A percentile compares a stretch with the other conserved stretches of the same genome.
These are phyloP conservation scores for Fusarium palustre DNA, from an alignment of 2,329 filamentous ascomycete species.

Conservation along the genomic window DNA sequence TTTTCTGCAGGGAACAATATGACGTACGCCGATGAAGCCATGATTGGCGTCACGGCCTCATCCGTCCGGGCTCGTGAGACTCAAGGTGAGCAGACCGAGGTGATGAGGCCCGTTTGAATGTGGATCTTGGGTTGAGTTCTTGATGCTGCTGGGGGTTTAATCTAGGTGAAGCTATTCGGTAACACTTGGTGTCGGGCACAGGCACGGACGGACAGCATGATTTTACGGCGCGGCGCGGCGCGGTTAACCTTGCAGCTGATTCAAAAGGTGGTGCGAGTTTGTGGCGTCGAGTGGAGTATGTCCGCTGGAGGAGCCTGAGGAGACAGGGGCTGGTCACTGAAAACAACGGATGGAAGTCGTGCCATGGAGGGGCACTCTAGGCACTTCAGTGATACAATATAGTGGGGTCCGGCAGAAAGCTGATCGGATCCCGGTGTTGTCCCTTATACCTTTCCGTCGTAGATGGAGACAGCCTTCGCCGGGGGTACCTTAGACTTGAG, in stretches of 20 bases:
- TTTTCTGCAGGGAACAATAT: conserved; percentile 40
- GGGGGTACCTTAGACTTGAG: conserved; percentile 24
- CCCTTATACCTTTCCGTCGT: conserved; percentile 11
- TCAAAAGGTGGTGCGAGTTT: conserved; percentile 31
- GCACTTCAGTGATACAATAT: conserved; percentile 19
- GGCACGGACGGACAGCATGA: conserved; percentile 21
- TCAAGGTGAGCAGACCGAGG: conserved; percentile 41
- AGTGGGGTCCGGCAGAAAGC: conserved; percentile 31
- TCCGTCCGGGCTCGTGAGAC: conserved; percentile 43
- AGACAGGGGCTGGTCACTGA: conserved; percentile 27
- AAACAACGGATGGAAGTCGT: conserved; percentile 25
- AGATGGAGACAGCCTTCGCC: not conserved
- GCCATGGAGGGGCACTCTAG: conserved; percentile 23
- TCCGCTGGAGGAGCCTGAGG: conserved; percentile 9
- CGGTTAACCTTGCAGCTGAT: conserved; percentile 16
- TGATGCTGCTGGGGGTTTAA: conserved; percentile 22
- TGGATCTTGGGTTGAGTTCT: conserved; percentile 30
- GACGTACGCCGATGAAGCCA: conserved; percentile 50
- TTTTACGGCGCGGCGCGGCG: conserved; percentile 26
- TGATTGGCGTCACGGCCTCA: conserved; percentile 46
- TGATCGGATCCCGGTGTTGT: conserved; percentile 30
- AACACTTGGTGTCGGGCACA: conserved; percentile 16
- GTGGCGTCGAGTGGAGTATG: conserved; percentile 34
- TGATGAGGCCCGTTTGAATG: conserved; percentile 39
- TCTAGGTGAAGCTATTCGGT: conserved; percentile 42